A percentile compares a stretch with the other conserved stretches of the same genome.
Evolutionary conservation across 208 protist genomes (phyloP).

Genomic region (Trypanosoma theileri): DNA sequence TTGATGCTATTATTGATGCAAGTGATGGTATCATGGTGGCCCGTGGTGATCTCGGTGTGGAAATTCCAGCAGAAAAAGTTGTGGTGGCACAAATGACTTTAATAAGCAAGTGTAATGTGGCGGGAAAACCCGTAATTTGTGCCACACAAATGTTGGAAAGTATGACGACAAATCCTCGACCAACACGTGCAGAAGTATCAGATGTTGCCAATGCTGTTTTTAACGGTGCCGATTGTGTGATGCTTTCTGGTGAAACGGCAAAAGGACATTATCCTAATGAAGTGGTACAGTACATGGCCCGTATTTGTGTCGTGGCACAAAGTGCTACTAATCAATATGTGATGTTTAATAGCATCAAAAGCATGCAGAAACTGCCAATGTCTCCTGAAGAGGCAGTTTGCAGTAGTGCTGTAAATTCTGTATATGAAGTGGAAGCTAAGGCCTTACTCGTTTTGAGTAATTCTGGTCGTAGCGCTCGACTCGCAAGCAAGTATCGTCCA

Average conservation of each 20-base stretch:
- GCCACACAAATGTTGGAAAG: constrained; percentile 99
- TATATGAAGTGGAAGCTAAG: constrained; percentile 89
- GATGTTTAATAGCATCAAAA: constrained; percentile 86
- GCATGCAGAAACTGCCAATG: constrained; percentile 80
- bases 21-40: constrained; percentile 99
- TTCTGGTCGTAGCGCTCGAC: constrained; percentile 89
- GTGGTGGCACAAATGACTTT: constrained; percentile 99
- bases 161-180: constrained; percentile 96
- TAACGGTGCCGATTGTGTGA: constrained; percentile 98
- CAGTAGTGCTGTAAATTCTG: constrained; percentile 93
- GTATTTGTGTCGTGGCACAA: constrained; percentile 91
- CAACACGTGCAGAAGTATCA: constrained; percentile 98
- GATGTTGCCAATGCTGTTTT: constrained; percentile 98
- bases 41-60: constrained; percentile 98
- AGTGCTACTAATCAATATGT: constrained; percentile 74
- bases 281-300: constrained; percentile 95
- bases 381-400: constrained; percentile 91
- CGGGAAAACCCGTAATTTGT: constrained; percentile 98
- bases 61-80: constrained; percentile 98
- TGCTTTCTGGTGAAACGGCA: constrained; percentile 99
- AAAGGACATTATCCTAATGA: constrained; percentile 97
- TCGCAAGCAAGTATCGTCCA: constrained; percentile 97
- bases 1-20: constrained; percentile 97
- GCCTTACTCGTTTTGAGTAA: constrained; percentile 93
- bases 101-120: constrained; percentile 97